Evolutionary conservation across 2,329 filamentous ascomycete species (phyloP), one percentile per base, ranked within the genome.

Genomic region (Xylariomycetidae sp.): DNA sequence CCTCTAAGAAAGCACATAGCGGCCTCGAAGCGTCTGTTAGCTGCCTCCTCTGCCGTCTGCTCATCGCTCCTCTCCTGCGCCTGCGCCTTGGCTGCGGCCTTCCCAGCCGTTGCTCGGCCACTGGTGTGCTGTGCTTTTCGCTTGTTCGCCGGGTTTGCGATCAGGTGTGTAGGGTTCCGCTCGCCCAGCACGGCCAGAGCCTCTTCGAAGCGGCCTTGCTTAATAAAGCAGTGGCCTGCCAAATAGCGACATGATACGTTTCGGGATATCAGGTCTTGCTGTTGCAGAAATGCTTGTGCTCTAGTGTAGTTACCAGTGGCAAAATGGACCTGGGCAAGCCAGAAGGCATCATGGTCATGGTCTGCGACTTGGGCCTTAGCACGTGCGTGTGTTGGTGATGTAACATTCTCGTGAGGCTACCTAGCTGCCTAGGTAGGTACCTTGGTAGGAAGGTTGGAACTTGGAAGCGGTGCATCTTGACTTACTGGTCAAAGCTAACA

Each of bases 271-370:
- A 97, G 77, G 58, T 94, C 85, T 58, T 89, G 83, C 51, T 87
- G 83, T 18, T 82, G 79, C 41, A 98, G 79, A 45, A 96, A 85
- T 16, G 86, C 77, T 51, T 95, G 82, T 3, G 92, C 89, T 51
- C 92, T 85, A 7, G 85, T 92, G 61, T 94, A 96, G 67, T 97
- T 95, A 50, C 88, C 89, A 30, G 88, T 92, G 32, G 83, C 85
- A 64, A 97, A 98, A 63, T 98, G 90, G 23, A 95, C 88, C 63
- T 97, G 90, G n/a, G 92, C 92, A 27, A 98, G 82, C 84, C 88
- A 96, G 57, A 95, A 95, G 25, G 89, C 90, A 59, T 98, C 92
- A 45, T 87, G 82, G 53, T 95, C 88, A 58, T 90, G 85, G 54
- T 89, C 92, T 96, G 46, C 26, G 23, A 36, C 33, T 39, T 6